phyloP scores from a whole-genome alignment of 2,329 filamentous ascomycete species.

The Cryphonectria radicalis region DNA sequence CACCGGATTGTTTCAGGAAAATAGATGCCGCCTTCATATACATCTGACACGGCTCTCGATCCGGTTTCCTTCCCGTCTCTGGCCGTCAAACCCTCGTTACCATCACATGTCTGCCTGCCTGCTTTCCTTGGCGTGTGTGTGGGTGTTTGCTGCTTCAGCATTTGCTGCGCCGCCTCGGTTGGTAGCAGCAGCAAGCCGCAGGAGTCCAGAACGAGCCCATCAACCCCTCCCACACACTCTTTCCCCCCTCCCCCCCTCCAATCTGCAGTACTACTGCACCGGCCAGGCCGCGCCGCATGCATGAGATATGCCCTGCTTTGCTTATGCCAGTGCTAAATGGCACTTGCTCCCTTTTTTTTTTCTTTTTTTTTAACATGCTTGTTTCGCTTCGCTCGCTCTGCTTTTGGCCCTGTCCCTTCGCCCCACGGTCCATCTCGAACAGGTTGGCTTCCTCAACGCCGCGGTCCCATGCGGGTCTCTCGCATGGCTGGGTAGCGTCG shows the following conservation, averaged over 20 bases:
- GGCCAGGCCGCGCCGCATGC: constrained; percentile 5
- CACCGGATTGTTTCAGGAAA: not conserved
- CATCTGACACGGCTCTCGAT: not conserved
- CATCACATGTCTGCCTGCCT: not conserved
- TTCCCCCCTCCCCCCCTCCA: not conserved
- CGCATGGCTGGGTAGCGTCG: constrained; percentile 8
- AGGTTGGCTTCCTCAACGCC: not conserved
- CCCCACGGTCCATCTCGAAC: constrained; percentile 4
- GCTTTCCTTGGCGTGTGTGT: not conserved
- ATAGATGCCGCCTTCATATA: not conserved
- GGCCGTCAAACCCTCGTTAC: not conserved
- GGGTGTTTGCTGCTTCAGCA: constrained; percentile 3
- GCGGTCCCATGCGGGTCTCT: constrained; percentile 15
- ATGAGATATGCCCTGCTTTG: not conserved
- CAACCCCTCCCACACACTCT: not conserved
- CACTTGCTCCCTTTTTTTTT: not conserved
- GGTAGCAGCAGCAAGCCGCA: not conserved
- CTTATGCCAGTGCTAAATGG: not conserved
- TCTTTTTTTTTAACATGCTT: not conserved
- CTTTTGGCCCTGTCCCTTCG: not conserved
- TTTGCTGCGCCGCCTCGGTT: constrained; percentile 1
- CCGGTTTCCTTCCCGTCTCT: not conserved
- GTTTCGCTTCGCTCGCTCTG: not conserved
- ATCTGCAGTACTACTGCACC: not conserved
- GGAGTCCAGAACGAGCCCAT: constrained; percentile 7